These are phyloP conservation scores for Suillus subalutaceus DNA, from an alignment of 768 basidiomycete species.

Conservation along the genomic window DNA sequence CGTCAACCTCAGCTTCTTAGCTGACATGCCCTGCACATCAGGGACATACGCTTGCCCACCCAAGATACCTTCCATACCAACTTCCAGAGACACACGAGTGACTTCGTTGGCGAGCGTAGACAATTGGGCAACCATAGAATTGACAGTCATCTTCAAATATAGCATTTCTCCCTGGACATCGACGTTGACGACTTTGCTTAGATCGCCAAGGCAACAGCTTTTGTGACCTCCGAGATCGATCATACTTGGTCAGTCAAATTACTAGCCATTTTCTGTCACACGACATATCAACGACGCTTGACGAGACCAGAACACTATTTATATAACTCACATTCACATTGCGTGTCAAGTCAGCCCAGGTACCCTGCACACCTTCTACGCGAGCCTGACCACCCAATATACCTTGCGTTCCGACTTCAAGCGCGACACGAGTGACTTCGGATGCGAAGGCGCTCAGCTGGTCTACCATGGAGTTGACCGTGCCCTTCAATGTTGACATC, in stretches of 20 bases:
- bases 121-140: slow-evolving; percentile 75
- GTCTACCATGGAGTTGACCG: slow-evolving; percentile 95
- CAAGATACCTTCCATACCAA: slow-evolving; percentile 90
- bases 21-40: slow-evolving; percentile 87
- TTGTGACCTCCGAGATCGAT: slow-evolving; percentile 86
- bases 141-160: slow-evolving; percentile 79
- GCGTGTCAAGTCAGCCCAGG: slow-evolving; percentile 88
- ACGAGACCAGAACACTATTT: background rate
- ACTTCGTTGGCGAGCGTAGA: slow-evolving; percentile 80
- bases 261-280: slow-evolving; percentile 79
- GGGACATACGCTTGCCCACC: slow-evolving; percentile 92
- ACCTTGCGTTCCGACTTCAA: slow-evolving; percentile 90
- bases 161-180: slow-evolving; percentile 96
- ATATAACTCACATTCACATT: slow-evolving; percentile 76
- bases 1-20: slow-evolving; percentile 69
- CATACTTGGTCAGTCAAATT: slow-evolving; percentile 88
- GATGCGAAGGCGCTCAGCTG: slow-evolving; percentile 84
- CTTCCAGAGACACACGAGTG: slow-evolving; percentile 90
- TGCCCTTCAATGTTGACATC: slow-evolving; percentile 81
- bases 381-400: slow-evolving; percentile 89
- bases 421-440: slow-evolving; percentile 80
- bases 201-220: slow-evolving; percentile 77
- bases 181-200: slow-evolving; percentile 83
- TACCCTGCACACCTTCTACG: slow-evolving; percentile 90
- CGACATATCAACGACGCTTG: background rate